Percentiles rank a stretch among this genome's conserved stretches.
Conservation (phyloP, 225 moss, liverwort and hornwort species). For the Ulota crispa region DNA sequence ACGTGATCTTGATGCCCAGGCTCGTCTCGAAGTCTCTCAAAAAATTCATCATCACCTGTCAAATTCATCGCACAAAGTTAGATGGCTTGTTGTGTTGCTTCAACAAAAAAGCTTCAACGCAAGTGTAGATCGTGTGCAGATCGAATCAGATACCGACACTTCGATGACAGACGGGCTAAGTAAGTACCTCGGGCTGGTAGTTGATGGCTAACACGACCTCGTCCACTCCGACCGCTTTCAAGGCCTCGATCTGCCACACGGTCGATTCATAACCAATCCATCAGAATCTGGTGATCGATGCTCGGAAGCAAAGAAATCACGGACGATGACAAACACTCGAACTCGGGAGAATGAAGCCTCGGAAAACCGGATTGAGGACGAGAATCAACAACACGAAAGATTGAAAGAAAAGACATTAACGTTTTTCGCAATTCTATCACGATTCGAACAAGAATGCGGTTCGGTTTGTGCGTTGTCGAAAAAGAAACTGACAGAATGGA, state of each 20-base stretch:
- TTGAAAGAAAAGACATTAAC: not conserved
- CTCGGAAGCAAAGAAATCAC: not conserved
- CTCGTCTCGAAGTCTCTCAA: slow-evolving; percentile 80
- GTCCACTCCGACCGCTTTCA: slow-evolving; percentile 87
- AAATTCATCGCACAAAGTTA: not conserved
- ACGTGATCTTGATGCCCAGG: slow-evolving; percentile 87
- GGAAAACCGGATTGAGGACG: not conserved
- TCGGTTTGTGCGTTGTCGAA: not conserved
- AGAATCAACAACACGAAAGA: not conserved
- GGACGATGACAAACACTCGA: not conserved
- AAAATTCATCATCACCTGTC: slow-evolving; percentile 94
- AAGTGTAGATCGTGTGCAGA: too few relatives aligned
- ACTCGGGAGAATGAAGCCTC: too few relatives aligned
- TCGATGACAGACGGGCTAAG: too few relatives aligned
- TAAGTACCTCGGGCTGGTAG: slow-evolving; percentile 87
- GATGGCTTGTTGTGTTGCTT: too few relatives aligned
- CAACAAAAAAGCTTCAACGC: too few relatives aligned
- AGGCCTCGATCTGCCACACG: slow-evolving; percentile 75
- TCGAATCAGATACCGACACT: too few relatives aligned
- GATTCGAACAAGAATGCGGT: not conserved
- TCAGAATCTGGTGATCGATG: not conserved
- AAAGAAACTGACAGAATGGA: not conserved
- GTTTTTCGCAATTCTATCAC: not conserved
- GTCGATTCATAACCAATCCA: not conserved
- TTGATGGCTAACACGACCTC: slow-evolving; percentile 93